These are phyloP conservation scores for baker's yeast (Saccharomyces cerevisiae) DNA, from an alignment of 805 yeast species.

Conservation along the genomic window DNA sequence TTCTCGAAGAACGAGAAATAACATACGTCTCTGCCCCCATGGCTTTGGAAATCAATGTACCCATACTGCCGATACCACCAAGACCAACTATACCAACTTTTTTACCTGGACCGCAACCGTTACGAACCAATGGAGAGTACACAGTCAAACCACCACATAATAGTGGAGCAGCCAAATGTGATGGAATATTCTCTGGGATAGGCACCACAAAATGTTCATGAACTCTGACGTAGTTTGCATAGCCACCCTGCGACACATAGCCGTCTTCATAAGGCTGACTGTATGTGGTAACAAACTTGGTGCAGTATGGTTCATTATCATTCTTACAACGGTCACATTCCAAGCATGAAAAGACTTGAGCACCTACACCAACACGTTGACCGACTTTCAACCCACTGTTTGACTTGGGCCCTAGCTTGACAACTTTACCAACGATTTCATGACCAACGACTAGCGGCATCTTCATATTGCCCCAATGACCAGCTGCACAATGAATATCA, in stretches of 20 bases:
- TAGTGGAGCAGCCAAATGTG: conserved; percentile 58
- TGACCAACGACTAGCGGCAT: conserved; percentile 52
- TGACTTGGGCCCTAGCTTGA: conserved; percentile 52
- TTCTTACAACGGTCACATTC: conserved; percentile 51
- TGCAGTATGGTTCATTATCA: conserved; percentile 53
- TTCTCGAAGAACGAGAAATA: conserved; percentile 42
- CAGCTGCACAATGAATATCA: conserved; percentile 32
- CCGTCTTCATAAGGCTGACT: conserved; percentile 37
- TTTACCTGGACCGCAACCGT: conserved; percentile 41
- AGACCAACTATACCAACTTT: conserved; percentile 48
- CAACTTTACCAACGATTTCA: conserved; percentile 55
- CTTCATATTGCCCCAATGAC: conserved; percentile 17
- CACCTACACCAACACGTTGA: conserved; percentile 76
- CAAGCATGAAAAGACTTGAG: conserved; percentile 53
- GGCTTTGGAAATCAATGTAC: conserved; percentile 48
- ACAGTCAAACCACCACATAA: conserved; percentile 74
- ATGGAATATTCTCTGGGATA: conserved; percentile 47
- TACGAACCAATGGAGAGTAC: conserved; percentile 55
- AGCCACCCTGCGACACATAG: conserved; percentile 55
- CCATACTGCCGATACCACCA: conserved; percentile 53
- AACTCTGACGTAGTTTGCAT: conserved; percentile 57
- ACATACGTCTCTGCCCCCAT: conserved; percentile 54
- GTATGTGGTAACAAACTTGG: conserved; percentile 42
- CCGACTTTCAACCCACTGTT: conserved; percentile 46
- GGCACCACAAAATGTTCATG: conserved; percentile 56